Evolutionary conservation across 2,329 filamentous ascomycete genomes (phyloP), one percentile per base, ranked within the genome.

Genomic region (Cyclaneusma minus): DNA sequence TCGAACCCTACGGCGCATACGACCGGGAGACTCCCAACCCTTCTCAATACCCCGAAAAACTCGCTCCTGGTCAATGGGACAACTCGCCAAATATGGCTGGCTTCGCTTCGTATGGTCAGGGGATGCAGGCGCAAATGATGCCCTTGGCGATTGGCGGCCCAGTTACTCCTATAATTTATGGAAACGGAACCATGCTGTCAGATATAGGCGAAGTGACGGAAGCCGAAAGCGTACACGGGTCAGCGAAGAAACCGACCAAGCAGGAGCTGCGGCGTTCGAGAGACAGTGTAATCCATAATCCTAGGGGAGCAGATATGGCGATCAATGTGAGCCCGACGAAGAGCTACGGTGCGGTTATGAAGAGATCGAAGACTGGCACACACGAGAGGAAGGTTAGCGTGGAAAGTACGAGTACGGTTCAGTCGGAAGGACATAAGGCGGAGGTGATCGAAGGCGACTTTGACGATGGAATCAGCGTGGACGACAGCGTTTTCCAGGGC

Each of bases 101-200:
- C 18, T 34, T 42, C 17, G 38, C 44, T 4, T 42, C 47, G 13
- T 39, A 41, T 22, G 32, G 41, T 33, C 44, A 51, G 28, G 40
- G 49, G 31, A 49, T 59, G 44, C 48, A 56, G 28, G 60, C 64
- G 30, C 55, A 62, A 32, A 46, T 59, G 33, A 24, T 13, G 35
- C 7, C 37, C 43, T 50, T 55, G 56, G 1, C 54, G 62, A 5
- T 47, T 64, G 16, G 56, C 60, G 9, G n/a, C n/a, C 63, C 64
- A 16, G 61, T 59, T 1, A 76, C 70, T 0, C 70, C 70, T 6
- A 75, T 76, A 33, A 74, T 75, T 35, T 76, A 76, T 37, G 70
- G 70, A 27, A 75, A 76, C 38, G 70, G 70, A 22, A 76, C 70
- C 22, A 75, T 75, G 69, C 47, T 76, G 22, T 75, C 69, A 4